phyloP scores from a whole-genome alignment of 1,284 basidiomycete species.

The Cryptococcus hybrid region DNA sequence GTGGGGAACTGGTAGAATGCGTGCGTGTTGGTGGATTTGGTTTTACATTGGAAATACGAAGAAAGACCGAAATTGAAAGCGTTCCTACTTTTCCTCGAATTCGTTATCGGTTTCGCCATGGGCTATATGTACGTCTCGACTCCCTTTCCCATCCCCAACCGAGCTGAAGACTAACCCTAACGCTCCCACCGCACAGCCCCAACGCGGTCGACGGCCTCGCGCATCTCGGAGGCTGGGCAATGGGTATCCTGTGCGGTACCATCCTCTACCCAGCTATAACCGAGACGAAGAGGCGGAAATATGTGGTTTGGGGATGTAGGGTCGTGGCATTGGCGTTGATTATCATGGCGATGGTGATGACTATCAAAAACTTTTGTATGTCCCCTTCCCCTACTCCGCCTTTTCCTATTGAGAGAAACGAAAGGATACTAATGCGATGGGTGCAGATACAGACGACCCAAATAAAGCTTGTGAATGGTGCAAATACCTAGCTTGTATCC shows the following conservation, averaged over 20 bases:
- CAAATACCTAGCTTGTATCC: conserved; percentile 83
- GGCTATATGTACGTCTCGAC: conserved; percentile 62
- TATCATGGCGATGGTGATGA: conserved; percentile 75
- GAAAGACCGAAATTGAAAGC: conserved; percentile 69
- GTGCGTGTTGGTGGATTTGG: conserved; percentile 74
- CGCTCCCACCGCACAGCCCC: conserved; percentile 19
- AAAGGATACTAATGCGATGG: background rate
- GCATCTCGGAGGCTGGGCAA: conserved; percentile 54
- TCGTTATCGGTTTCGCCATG: conserved; percentile 77
- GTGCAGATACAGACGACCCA: conserved; percentile 34
- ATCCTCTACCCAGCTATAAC: conserved; percentile 89
- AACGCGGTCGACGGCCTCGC: conserved; percentile 50
- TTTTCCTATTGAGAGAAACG: too few species aligned
- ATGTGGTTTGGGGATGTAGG: conserved; percentile 73
- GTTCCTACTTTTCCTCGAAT: conserved; percentile 76
- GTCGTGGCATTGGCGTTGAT: conserved; percentile 69
- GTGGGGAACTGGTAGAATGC: conserved; percentile 55
- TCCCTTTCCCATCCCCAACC: background rate
- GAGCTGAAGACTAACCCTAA: too few species aligned
- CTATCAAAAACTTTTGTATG: conserved; percentile 77
- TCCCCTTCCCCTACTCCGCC: background rate
- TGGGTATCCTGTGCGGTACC: conserved; percentile 75
- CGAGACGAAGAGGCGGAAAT: conserved; percentile 65
- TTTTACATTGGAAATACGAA: conserved; percentile 89
- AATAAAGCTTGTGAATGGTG: conserved; percentile 79